Evolutionary conservation across 495 filamentous ascomycete genomes (phyloP).

Genomic region (Pseudomonodictys pantanalensis): DNA sequence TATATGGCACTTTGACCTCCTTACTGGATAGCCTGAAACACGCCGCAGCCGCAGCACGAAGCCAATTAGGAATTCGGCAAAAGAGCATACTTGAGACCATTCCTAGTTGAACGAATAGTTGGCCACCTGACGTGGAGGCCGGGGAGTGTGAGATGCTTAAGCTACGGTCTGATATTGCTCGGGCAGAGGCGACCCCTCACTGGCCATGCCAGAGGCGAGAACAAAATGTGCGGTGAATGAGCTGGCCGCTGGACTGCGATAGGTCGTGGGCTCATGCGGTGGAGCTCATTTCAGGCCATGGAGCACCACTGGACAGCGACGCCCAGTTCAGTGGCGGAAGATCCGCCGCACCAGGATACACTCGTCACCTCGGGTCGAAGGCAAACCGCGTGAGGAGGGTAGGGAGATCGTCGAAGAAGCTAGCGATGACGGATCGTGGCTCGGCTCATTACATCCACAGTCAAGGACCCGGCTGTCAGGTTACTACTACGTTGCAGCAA

Average conservation of each 20-base stretch:
- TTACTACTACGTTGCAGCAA: too few species aligned
- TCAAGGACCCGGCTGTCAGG: too few species aligned
- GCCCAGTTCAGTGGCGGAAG: not conserved
- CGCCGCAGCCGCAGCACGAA: conserved; percentile 20
- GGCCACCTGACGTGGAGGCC: conserved; percentile 30
- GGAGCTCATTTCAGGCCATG: not conserved
- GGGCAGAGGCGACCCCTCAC: conserved; percentile 10
- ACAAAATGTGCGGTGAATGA: conserved; percentile 31
- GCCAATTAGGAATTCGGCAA: conserved; percentile 28
- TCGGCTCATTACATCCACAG: too few species aligned
- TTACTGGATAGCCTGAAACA: conserved; percentile 24
- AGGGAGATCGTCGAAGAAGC: too few species aligned
- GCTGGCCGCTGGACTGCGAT: conserved; percentile 24
- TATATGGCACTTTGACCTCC: conserved; percentile 12
- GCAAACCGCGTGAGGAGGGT: too few species aligned
- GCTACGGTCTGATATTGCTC: conserved; percentile 21
- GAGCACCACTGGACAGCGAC: conserved; percentile 1
- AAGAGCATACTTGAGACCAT: conserved; percentile 20
- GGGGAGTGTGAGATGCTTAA: conserved; percentile 14
- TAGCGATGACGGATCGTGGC: conserved; percentile 16
- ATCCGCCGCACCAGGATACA: not conserved
- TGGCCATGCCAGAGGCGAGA: conserved; percentile 3
- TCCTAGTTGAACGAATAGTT: conserved; percentile 23
- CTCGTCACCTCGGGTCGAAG: too few species aligned
- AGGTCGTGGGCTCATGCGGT: not conserved